These are phyloP conservation scores for Tausonia pullulans DNA, from an alignment of 1,284 basidiomycete genomes.

Conservation along the genomic window DNA sequence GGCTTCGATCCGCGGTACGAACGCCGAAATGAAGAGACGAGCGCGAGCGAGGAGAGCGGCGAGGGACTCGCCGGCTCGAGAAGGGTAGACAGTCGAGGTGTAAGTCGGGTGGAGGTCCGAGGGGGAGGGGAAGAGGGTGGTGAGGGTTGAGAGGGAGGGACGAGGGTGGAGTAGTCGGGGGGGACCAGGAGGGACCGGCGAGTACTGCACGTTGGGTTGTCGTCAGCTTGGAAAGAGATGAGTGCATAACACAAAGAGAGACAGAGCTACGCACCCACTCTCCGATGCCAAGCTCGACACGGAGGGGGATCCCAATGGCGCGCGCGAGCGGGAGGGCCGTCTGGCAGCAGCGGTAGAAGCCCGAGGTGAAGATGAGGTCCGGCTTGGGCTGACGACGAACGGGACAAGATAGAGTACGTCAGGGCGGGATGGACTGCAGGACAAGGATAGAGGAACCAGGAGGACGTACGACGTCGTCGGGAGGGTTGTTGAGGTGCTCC, in stretches of 20 bases:
- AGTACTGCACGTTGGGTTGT: slow-evolving; percentile 24
- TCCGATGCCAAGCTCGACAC: slow-evolving; percentile 37
- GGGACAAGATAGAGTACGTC: neutral
- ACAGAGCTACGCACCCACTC: slow-evolving; percentile 31
- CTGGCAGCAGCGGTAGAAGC: slow-evolving; percentile 42
- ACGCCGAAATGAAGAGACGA: slow-evolving; percentile 19
- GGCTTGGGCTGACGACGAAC: slow-evolving; percentile 24
- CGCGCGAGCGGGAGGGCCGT: slow-evolving; percentile 35
- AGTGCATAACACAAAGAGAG: slow-evolving; percentile 23
- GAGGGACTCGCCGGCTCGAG: slow-evolving; percentile 36
- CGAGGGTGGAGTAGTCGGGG: slow-evolving; percentile 30
- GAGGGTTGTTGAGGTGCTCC: slow-evolving; percentile 23
- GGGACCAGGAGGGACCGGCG: slow-evolving; percentile 24
- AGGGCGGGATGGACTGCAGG: neutral
- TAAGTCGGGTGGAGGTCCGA: slow-evolving; percentile 26
- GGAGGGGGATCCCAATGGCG: slow-evolving; percentile 27
- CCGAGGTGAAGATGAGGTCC: slow-evolving; percentile 28
- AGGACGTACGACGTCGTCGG: neutral
- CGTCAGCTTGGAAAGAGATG: slow-evolving; percentile 17
- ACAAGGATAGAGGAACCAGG: slow-evolving; percentile 10
- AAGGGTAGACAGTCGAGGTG: slow-evolving; percentile 35
- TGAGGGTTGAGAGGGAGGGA: slow-evolving; percentile 23
- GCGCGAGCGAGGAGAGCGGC: slow-evolving; percentile 33
- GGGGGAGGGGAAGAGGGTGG: slow-evolving; percentile 25
- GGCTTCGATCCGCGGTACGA: slow-evolving; percentile 17